A percentile compares a stretch with the other conserved stretches of the same genome.
Evolutionary conservation across 2,329 filamentous ascomycete genomes (phyloP).

Genomic region (Scytalidium lignicola): DNA sequence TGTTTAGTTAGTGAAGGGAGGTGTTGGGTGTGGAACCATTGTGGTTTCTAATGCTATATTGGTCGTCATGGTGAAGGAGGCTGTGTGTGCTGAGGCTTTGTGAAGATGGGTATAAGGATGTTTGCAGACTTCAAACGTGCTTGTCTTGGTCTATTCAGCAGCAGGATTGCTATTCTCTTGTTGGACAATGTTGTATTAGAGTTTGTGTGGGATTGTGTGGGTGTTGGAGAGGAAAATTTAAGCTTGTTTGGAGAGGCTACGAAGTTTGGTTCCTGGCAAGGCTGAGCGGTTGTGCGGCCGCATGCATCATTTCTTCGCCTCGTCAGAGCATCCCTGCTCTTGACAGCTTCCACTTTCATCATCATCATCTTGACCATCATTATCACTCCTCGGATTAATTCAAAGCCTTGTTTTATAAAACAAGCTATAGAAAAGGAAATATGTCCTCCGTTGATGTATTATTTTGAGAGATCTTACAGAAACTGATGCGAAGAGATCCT

Average conservation of each 20-base stretch:
- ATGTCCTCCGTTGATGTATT: no score
- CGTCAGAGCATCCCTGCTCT: neutral
- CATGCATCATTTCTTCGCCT: constrained; percentile 5
- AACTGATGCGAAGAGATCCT: no score
- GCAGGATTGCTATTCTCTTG: no score
- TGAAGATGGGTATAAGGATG: no score
- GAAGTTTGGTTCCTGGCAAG: constrained; percentile 11
- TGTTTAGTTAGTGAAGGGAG: neutral
- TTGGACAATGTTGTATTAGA: neutral
- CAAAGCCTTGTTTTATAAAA: no score
- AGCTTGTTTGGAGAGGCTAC: constrained; percentile 3
- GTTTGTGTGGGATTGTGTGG: neutral
- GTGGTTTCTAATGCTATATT: constrained; percentile 78
- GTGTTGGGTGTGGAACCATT: constrained; percentile 50
- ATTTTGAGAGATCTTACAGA: no score
- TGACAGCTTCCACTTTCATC: neutral
- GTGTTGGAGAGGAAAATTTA: constrained; percentile 5
- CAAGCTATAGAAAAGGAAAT: no score
- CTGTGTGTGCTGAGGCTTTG: constrained; percentile 3
- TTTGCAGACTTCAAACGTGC: no score
- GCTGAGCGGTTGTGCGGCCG: constrained; percentile 9
- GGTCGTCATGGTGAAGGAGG: constrained; percentile 59
- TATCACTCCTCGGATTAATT: no score
- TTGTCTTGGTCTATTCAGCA: no score
- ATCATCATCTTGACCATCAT: no score